These are phyloP conservation scores for Picochlorum costavermella DNA, from an alignment of 139 green algal genomes.

Conservation along the genomic window DNA sequence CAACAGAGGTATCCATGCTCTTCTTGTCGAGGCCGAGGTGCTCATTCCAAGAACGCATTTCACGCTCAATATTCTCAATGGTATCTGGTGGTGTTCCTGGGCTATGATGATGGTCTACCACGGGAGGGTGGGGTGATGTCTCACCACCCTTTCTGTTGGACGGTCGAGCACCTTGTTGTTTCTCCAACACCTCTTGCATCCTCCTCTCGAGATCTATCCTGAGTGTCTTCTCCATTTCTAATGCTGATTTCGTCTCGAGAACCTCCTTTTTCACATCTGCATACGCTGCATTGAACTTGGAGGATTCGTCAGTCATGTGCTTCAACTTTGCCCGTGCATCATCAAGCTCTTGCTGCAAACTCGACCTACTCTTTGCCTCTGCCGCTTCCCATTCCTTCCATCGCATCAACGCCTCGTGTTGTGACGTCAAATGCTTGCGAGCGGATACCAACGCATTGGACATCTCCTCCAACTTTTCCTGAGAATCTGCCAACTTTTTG, in stretches of 20 bases:
- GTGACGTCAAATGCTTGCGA: constrained; percentile 12
- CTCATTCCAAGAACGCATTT: not conserved
- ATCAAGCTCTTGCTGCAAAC: not conserved
- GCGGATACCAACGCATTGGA: constrained; percentile 16
- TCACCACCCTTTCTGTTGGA: too few species aligned
- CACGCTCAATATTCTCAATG: too few species aligned
- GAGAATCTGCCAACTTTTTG: constrained; percentile 30
- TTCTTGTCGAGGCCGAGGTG: not conserved
- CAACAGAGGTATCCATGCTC: not conserved
- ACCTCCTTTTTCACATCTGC: not conserved
- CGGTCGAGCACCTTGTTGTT: too few species aligned
- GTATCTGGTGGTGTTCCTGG: too few species aligned
- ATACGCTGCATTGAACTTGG: not conserved
- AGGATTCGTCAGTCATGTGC: not conserved
- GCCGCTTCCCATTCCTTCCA: constrained; percentile 6
- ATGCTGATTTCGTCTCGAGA: not conserved
- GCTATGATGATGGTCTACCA: too few species aligned
- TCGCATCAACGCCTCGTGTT: constrained; percentile 14
- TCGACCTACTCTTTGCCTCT: not conserved
- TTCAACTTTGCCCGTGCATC: constrained; percentile 2
- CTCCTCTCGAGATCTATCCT: not conserved
- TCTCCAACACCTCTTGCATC: too few species aligned
- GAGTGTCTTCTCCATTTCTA: not conserved
- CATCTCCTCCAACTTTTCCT: constrained; percentile 19
- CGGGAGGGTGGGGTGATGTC: too few species aligned